A percentile compares a stretch with the other conserved stretches of the same genome.
These are phyloP conservation scores for Chalciporus sphaerocephalus DNA, from an alignment of 768 basidiomycete species.

Conservation along the genomic window DNA sequence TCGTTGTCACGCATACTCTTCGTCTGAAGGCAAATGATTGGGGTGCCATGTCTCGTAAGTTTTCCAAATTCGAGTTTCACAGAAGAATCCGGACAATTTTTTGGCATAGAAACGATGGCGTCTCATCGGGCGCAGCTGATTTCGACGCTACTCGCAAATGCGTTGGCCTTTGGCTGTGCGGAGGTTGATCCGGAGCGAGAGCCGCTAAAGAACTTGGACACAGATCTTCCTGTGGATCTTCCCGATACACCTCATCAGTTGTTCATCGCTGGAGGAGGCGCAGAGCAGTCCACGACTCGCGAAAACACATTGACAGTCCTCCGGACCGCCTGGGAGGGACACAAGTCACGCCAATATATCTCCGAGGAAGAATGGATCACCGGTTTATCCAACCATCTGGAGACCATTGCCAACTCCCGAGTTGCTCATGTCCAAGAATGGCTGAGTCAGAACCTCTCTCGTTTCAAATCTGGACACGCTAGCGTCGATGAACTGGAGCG, in stretches of 20 bases:
- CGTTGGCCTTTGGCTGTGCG: conserved; percentile 44
- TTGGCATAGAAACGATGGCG: conserved; percentile 41
- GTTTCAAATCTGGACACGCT: conserved; percentile 44
- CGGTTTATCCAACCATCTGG: conserved; percentile 37
- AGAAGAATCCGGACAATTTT: not conserved
- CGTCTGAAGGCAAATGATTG: conserved; percentile 57
- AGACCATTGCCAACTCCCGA: conserved; percentile 38
- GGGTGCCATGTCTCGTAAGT: conserved; percentile 61
- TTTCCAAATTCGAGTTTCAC: too few species aligned
- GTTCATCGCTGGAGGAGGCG: conserved; percentile 24
- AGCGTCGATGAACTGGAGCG: conserved; percentile 44
- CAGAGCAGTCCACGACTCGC: conserved; percentile 17
- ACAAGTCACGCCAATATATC: conserved; percentile 16
- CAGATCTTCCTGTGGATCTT: conserved; percentile 36
- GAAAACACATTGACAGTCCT: conserved; percentile 13
- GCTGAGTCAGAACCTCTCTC: conserved; percentile 45
- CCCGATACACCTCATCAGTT: conserved; percentile 37
- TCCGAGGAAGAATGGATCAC: conserved; percentile 36
- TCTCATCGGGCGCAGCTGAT: conserved; percentile 47
- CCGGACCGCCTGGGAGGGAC: conserved; percentile 16
- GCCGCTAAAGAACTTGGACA: conserved; percentile 56
- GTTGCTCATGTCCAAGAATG: conserved; percentile 47
- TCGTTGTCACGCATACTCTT: not conserved
- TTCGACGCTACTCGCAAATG: conserved; percentile 40
- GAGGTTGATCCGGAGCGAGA: conserved; percentile 46